Evolutionary conservation across 495 filamentous ascomycete species (phyloP).

Genomic region (Hyphodiscus hymeniophilus): DNA sequence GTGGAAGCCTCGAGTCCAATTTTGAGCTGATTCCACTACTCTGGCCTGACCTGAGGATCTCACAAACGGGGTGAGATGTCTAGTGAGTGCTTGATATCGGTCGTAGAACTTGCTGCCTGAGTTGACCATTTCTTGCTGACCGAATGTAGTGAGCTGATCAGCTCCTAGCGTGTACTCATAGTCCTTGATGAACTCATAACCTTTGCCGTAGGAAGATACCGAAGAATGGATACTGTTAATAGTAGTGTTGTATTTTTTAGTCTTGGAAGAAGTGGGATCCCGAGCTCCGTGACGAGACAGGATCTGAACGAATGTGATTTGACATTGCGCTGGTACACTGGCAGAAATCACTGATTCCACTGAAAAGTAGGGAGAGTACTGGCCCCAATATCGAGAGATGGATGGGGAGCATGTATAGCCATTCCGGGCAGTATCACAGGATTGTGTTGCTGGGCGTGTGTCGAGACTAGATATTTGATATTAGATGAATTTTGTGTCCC

Average conservation of each 20-base stretch:
- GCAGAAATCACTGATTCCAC: slow-evolving; percentile 54
- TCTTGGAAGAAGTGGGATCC: slow-evolving; percentile 61
- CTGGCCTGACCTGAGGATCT: slow-evolving; percentile 61
- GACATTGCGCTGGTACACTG: slow-evolving; percentile 51
- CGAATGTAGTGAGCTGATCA: slow-evolving; percentile 66
- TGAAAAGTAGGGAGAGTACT: slow-evolving; percentile 77
- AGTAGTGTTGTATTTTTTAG: slow-evolving; percentile 42
- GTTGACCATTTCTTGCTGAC: slow-evolving; percentile 63
- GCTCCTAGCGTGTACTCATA: slow-evolving; percentile 68
- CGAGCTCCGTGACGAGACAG: slow-evolving; percentile 80
- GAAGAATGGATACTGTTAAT: slow-evolving; percentile 52
- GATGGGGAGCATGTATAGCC: slow-evolving; percentile 56
- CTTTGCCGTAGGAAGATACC: slow-evolving; percentile 49
- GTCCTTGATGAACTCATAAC: slow-evolving; percentile 53
- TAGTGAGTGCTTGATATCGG: slow-evolving; percentile 54
- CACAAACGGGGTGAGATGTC: slow-evolving; percentile 54
- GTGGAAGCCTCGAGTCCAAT: slow-evolving; percentile 67
- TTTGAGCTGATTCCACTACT: slow-evolving; percentile 63
- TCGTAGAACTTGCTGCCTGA: slow-evolving; percentile 67
- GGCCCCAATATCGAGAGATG: slow-evolving; percentile 70
- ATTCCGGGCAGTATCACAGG: slow-evolving; percentile 49
- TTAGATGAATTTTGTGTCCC: neutral
- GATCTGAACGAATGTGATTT: slow-evolving; percentile 68
- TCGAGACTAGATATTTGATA: neutral
- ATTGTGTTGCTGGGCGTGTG: neutral